Conservation (phyloP, 129 eudicot genomes). For the Kitagawia praeruptora region DNA sequence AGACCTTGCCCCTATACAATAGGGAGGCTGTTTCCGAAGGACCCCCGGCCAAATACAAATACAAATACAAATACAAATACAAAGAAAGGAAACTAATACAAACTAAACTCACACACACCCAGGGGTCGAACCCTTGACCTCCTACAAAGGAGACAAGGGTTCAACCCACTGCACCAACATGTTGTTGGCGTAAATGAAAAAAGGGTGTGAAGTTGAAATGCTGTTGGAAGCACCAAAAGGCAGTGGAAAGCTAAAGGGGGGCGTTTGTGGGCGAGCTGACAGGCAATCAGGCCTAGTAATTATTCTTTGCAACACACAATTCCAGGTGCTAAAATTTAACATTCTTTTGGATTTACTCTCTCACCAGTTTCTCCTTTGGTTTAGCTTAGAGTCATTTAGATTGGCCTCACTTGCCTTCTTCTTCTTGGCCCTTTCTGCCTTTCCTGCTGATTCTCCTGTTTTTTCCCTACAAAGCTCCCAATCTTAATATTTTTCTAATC, state of each 20-base stretch:
- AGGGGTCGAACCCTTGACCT: no score
- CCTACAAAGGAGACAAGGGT: no score
- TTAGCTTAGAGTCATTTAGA: constrained; percentile 23
- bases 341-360: constrained; percentile 37
- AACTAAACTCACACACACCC: no score
- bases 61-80: no score
- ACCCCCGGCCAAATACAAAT: no score
- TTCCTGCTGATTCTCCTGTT: constrained; percentile 36
- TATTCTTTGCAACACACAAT: constrained; percentile 70
- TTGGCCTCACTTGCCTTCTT: constrained; percentile 39
- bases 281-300: constrained; percentile 30
- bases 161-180: no score
- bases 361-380: constrained; percentile 17
- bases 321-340: constrained; percentile 55
- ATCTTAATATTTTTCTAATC: neutral
- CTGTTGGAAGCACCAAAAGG: no score
- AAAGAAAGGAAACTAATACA: no score
- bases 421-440: constrained; percentile 39
- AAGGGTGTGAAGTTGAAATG: no score
- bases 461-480: constrained; percentile 16
- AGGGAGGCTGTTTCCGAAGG: no score
- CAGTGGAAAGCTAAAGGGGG: constrained; percentile 20
- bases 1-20: no score
- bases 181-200: no score
- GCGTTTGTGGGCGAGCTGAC: constrained; percentile 19